Evolutionary conservation across 768 basidiomycete species (phyloP).

Genomic region (Leucocoprinus birnbaumii): DNA sequence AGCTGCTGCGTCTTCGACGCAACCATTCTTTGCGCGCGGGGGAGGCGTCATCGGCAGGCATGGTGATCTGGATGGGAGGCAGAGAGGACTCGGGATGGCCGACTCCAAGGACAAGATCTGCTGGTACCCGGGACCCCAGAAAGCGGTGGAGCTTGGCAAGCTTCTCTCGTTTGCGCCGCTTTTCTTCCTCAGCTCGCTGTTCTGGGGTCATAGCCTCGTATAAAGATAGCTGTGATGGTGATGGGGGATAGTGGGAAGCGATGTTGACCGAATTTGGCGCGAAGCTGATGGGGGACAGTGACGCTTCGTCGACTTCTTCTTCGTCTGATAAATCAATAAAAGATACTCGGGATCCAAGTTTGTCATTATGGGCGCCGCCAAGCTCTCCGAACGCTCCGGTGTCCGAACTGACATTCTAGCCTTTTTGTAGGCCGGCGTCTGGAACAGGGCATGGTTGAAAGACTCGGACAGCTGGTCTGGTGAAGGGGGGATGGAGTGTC

Average conservation of each 20-base stretch:
- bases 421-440: slow-evolving; percentile 18
- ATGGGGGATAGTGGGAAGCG: slow-evolving; percentile 26
- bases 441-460: slow-evolving; percentile 9
- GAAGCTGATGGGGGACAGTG: slow-evolving; percentile 25
- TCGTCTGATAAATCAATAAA: slow-evolving; percentile 75
- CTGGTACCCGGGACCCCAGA: slow-evolving; percentile 78
- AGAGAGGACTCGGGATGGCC: slow-evolving; percentile 25
- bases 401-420: slow-evolving; percentile 13
- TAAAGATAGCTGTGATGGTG: slow-evolving; percentile 43
- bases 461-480: slow-evolving; percentile 36
- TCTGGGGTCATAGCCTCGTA: slow-evolving; percentile 49
- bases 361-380: slow-evolving; percentile 6
- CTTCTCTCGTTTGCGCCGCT: slow-evolving; percentile 68
- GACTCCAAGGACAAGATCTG: slow-evolving; percentile 59
- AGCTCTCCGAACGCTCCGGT: slow-evolving; percentile 3
- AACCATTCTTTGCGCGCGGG: slow-evolving; percentile 39
- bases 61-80: slow-evolving; percentile 4
- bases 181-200: slow-evolving; percentile 57
- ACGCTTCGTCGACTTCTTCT: slow-evolving; percentile 34
- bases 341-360: slow-evolving; percentile 37
- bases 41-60: slow-evolving; percentile 10
- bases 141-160: slow-evolving; percentile 83
- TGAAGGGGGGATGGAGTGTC: slow-evolving; percentile 55
- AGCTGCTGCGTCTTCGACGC: slow-evolving; percentile 52
- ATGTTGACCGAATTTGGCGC: slow-evolving; percentile 15